Base-by-base conservation (phyloP, 768 basidiomycete genomes). In the Suillus spraguei region DNA sequence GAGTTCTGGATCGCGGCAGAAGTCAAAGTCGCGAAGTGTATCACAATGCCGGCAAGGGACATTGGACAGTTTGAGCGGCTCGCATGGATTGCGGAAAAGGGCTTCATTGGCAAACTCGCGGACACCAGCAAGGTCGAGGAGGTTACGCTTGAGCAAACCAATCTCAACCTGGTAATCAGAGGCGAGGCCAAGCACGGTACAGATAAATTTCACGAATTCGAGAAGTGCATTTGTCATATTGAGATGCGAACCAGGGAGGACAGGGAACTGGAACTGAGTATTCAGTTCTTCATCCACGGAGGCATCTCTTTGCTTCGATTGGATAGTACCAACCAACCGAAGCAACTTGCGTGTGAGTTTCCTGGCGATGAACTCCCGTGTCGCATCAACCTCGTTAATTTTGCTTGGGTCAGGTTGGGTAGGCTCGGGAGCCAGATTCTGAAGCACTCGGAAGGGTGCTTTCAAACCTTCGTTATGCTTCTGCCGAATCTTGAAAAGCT, bases 1-100 rank as follows among this genome's bases (percentile, higher is more conserved):
- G 46, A 97, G 82, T 63, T 94, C 91, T 13, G 87, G 83, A 76
- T 99, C 97, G 17, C 97, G 87, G 73, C 97, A 98, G 70, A 99
- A 92, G 75, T 99, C 97, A 70, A 99, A 92, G 73, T 97, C 95
- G 3, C 91, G 86, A 64, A 95, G 82, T 16, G 81, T 77, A 73
- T 95, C 95, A 77, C 93, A 99, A 69, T 89, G 85, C 47, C 85
- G 87, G 73, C 97, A 98, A 36, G 96, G 92, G 42, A 98, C 90
- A 72, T 92, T 92, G 50, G 88, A 80, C 33, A 99, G 75, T 68
- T 91, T 90, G 61, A 97, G 82, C 10, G 92, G 87, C 72, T 94
- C 90, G 78, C 95, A 98, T 0, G 96, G 96, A 72, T 97, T 97
- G 60, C 87, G 86, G 82, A 96, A 99, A 1, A 82, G 75, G 4